A percentile compares a stretch with the other conserved stretches of the same genome.
Evolutionary conservation across 2,329 filamentous ascomycete genomes (phyloP).

Genomic region (Dactylellina drechsleri): DNA sequence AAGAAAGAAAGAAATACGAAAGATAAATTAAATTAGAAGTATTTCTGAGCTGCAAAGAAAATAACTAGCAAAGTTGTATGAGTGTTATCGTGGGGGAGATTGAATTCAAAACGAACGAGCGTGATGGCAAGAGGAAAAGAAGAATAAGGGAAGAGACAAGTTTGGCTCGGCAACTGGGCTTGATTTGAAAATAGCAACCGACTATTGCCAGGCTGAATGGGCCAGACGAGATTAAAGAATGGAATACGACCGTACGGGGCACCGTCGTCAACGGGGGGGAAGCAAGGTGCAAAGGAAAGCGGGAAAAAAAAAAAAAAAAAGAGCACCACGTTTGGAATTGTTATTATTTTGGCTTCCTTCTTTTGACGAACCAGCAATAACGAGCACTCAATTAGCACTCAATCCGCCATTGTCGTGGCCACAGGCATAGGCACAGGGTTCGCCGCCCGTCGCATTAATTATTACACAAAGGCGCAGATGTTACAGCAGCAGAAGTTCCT

Average conservation of each 20-base stretch:
- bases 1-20: no score
- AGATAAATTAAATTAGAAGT: no score
- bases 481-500: not conserved
- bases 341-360: not conserved
- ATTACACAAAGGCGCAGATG: slow-evolving; percentile 4
- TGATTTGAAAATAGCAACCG: no score
- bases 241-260: no score
- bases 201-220: slow-evolving; percentile 12
- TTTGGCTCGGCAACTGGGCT: not conserved
- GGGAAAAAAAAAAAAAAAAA: slow-evolving; percentile 1
- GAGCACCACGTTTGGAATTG: slow-evolving; percentile 29
- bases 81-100: not conserved
- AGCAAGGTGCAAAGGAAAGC: not conserved
- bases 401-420: no score
- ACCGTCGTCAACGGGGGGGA: no score
- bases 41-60: no score
- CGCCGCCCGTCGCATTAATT: not conserved
- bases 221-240: slow-evolving; percentile 16
- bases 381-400: no score
- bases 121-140: not conserved
- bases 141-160: not conserved
- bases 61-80: no score
- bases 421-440: no score
- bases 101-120: slow-evolving; percentile 3
- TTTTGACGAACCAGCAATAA: no score